Conservation (phyloP, 2,329 filamentous ascomycete species). For the Aspergillus clavatus region DNA sequence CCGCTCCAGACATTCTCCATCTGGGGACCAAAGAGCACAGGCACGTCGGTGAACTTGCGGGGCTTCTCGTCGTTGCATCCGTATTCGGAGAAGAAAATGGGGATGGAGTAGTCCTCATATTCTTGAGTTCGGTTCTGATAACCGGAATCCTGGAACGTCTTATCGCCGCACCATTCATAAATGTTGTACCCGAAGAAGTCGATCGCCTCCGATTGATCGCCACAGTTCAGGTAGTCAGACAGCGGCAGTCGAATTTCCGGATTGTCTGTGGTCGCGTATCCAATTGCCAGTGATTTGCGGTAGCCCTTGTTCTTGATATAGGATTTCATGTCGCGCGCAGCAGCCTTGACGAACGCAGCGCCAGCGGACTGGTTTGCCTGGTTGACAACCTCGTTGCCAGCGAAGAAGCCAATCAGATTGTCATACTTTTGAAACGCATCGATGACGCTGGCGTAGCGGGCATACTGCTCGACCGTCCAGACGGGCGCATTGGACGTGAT, state of each 20-base stretch:
- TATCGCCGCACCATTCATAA: slow-evolving; percentile 97
- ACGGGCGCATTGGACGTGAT: slow-evolving; percentile 75
- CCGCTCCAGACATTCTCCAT: slow-evolving; percentile 91
- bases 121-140: slow-evolving; percentile 79
- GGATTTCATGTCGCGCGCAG: slow-evolving; percentile 89
- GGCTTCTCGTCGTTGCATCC: slow-evolving; percentile 76
- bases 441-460: slow-evolving; percentile 77
- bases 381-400: slow-evolving; percentile 96
- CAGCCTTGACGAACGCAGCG: slow-evolving; percentile 89
- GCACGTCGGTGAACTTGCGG: slow-evolving; percentile 81
- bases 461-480: slow-evolving; percentile 75
- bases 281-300: slow-evolving; percentile 71
- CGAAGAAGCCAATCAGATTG: slow-evolving; percentile 96
- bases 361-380: slow-evolving; percentile 82
- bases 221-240: slow-evolving; percentile 93
- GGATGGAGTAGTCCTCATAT: slow-evolving; percentile 83
- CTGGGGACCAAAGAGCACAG: slow-evolving; percentile 68
- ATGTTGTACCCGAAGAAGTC: slow-evolving; percentile 99
- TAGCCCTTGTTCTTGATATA: slow-evolving; percentile 81
- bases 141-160: slow-evolving; percentile 68
- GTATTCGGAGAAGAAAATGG: slow-evolving; percentile 98
- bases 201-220: slow-evolving; percentile 60
- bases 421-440: slow-evolving; percentile 76
- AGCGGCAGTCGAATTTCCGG: slow-evolving; percentile 69
- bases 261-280: slow-evolving; percentile 95